Percentiles rank a stretch among this genome's conserved stretches.
Evolutionary conservation across 1,284 basidiomycete species (phyloP).

Genomic region (Mycosarcoma maydis): DNA sequence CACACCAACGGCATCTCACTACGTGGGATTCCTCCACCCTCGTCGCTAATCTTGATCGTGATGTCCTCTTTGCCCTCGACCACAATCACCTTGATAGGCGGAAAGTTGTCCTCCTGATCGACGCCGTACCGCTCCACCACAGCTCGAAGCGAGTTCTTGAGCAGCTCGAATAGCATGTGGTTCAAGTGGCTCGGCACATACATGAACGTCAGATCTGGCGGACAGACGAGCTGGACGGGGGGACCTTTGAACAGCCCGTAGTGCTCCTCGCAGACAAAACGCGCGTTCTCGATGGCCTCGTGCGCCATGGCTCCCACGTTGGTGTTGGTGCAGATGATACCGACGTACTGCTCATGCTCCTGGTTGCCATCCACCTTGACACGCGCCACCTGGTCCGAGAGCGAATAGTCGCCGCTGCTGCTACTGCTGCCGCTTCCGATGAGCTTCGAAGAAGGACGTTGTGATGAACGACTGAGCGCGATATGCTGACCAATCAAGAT

Average conservation of each 20-base stretch:
- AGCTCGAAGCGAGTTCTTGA: slow-evolving; percentile 97
- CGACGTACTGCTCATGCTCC: slow-evolving; percentile 79
- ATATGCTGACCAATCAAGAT: slow-evolving; percentile 67
- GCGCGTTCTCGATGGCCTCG: slow-evolving; percentile 97
- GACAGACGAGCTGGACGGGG: slow-evolving; percentile 95
- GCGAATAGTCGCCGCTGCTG: slow-evolving; percentile 29
- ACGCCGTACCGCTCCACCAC: slow-evolving; percentile 92
- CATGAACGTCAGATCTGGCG: slow-evolving; percentile 84
- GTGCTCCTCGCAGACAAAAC: slow-evolving; percentile 98
- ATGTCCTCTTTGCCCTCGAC: slow-evolving; percentile 86
- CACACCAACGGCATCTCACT: slow-evolving; percentile 92
- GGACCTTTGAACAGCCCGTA: slow-evolving; percentile 88
- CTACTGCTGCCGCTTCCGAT: slow-evolving; percentile 28
- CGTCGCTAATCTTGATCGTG: slow-evolving; percentile 96
- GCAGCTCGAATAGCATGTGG: slow-evolving; percentile 97
- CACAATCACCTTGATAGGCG: slow-evolving; percentile 95
- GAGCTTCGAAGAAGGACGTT: slow-evolving; percentile 34
- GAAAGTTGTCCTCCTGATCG: slow-evolving; percentile 82
- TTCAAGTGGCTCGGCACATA: slow-evolving; percentile 90
- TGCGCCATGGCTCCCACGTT: slow-evolving; percentile 70
- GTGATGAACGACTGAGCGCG: slow-evolving; percentile 57
- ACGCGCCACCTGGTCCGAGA: slow-evolving; percentile 31
- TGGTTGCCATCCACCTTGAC: slow-evolving; percentile 45
- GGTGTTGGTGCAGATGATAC: slow-evolving; percentile 96
- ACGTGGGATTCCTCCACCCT: slow-evolving; percentile 93